Conservation (phyloP, 2,329 filamentous ascomycete species). For the Lachnellula subtilissima region DNA sequence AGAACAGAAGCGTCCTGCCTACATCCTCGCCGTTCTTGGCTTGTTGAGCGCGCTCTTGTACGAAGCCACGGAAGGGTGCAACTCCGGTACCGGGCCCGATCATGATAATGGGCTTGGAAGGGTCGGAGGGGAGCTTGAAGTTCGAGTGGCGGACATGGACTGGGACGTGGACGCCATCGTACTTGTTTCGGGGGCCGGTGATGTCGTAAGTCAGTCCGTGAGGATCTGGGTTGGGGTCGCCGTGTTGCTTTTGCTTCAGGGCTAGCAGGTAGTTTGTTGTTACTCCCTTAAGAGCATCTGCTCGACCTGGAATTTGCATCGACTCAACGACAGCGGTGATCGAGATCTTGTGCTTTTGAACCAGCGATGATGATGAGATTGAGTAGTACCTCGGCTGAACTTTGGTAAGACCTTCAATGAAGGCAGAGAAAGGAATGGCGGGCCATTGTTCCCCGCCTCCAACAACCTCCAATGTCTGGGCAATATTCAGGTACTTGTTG, state of each 20-base stretch:
- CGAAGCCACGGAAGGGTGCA: constrained; percentile 90
- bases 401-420: constrained; percentile 91
- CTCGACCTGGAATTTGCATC: constrained; percentile 68
- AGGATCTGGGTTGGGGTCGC: constrained; percentile 73
- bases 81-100: constrained; percentile 95
- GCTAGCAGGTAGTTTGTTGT: constrained; percentile 95
- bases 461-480: constrained; percentile 72
- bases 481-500: constrained; percentile 81
- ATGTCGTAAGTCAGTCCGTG: constrained; percentile 85
- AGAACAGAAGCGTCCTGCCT: constrained; percentile 87
- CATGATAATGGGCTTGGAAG: constrained; percentile 90
- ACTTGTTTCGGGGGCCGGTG: constrained; percentile 89
- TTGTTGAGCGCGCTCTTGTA: constrained; percentile 86
- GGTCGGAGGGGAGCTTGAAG: constrained; percentile 97
- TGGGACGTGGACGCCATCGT: constrained; percentile 89
- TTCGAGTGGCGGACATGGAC: constrained; percentile 97
- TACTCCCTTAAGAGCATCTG: constrained; percentile 81
- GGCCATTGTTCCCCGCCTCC: constrained; percentile 72
- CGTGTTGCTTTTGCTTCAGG: constrained; percentile 94
- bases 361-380: constrained; percentile 92
- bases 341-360: constrained; percentile 91
- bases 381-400: constrained; percentile 98
- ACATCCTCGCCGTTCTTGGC: constrained; percentile 76
- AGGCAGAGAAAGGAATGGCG: constrained; percentile 84
- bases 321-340: constrained; percentile 94